Evolutionary conservation across 805 yeast genomes (phyloP).

Genomic region (Pichia pseudocactophila): DNA sequence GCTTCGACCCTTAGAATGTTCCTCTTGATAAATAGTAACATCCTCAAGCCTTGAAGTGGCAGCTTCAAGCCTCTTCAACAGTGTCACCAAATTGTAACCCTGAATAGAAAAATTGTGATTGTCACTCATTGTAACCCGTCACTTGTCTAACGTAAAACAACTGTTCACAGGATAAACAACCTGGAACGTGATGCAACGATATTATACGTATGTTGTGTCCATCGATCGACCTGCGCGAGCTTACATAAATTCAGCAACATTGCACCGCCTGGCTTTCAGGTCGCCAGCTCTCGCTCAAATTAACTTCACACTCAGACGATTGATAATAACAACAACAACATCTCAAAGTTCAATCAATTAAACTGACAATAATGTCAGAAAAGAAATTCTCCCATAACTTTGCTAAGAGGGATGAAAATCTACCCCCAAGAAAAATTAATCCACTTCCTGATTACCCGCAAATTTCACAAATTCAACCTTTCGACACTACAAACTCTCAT

Average conservation of each 20-base stretch:
- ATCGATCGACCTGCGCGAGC: no score
- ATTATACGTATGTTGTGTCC: no score
- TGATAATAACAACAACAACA: neutral
- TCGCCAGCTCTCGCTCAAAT: no score
- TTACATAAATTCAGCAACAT: no score
- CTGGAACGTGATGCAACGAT: no score
- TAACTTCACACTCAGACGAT: no score
- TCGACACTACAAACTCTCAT: slow-evolving; percentile 26
- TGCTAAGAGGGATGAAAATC: slow-evolving; percentile 19
- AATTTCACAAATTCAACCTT: slow-evolving; percentile 36
- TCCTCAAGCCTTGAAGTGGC: slow-evolving; percentile 92
- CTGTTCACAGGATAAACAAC: neutral
- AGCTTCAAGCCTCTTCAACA: slow-evolving; percentile 75
- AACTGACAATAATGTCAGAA: slow-evolving; percentile 1
- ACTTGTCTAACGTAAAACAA: neutral
- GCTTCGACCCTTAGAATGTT: slow-evolving; percentile 24
- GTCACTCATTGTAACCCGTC: slow-evolving; percentile 3
- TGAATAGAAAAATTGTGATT: slow-evolving; percentile 43
- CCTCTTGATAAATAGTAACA: slow-evolving; percentile 70
- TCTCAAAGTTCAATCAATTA: no score
- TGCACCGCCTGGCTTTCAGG: no score
- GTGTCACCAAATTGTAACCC: slow-evolving; percentile 81
- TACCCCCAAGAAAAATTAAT: slow-evolving; percentile 36
- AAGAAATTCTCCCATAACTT: slow-evolving; percentile 7
- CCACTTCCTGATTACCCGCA: slow-evolving; percentile 33